Base-by-base conservation (phyloP, 495 filamentous ascomycete genomes). In the Massariosphaeria phaeospora region DNA sequence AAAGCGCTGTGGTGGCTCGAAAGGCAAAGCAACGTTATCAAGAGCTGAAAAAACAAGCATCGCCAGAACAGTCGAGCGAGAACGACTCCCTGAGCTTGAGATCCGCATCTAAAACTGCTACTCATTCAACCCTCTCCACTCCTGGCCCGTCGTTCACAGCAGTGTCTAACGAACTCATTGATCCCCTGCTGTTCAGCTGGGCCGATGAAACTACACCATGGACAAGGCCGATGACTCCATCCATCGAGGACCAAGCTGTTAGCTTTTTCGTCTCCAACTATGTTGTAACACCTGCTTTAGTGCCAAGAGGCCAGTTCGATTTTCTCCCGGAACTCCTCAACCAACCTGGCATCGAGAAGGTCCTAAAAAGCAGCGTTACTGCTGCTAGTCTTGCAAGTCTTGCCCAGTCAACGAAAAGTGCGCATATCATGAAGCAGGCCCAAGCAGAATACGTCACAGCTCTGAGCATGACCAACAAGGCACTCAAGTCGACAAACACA, bases 331-430 rank as follows among this genome's bases (percentile, higher is more conserved):
- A 44, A 9, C 3, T 57, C 7, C 31, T 55, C 7, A 29, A 15
- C 12, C n/a, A 34, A n/a, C 26, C 21, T 10, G n/a, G 27, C 9
- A 36, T 25, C 1, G 42, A 53, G 24, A 21, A 36, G 21, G 54
- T 55, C n/a, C 30, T 62, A 15, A 25, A 56, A 43, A 53, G 35
- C 2, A 42, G 46, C 13, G 42, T 54, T 18, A 51, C 29, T 6
- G 59, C 59, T 20, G 53, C 47, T 7, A 39, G 53, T 17, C 40
- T 62, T 10, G 59, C 59, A 7, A 26, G 35, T 9, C 43, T 62
- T 7, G 53, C 38, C 2, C 48, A 51, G 20, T 18, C 38, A 2
- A 51, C 46, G 15, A 50, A 57, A 34, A 45, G 2, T 15, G 26
- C 25, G 1, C 12, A n/a, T 6, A 31, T 57, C 15, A 36, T 27